These are phyloP conservation scores for Lipomyces mesembrius DNA, from an alignment of 805 yeast genomes.

Conservation along the genomic window DNA sequence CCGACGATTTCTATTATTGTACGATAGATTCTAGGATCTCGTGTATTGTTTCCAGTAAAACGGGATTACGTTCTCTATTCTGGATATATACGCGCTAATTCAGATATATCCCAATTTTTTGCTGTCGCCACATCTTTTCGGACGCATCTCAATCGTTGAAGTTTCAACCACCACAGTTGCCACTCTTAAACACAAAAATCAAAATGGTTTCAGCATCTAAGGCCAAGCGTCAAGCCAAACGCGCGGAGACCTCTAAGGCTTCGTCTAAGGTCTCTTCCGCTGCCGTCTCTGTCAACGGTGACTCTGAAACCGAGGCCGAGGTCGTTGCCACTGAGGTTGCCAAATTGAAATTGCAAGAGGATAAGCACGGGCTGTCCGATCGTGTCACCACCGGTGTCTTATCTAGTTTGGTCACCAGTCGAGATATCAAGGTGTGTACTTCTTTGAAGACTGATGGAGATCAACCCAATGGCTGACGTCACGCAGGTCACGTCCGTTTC, in stretches of 20 bases:
- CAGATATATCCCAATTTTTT: not conserved
- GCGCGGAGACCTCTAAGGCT: slow-evolving; percentile 64
- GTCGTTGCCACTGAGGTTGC: slow-evolving; percentile 68
- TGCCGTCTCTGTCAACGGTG: slow-evolving; percentile 43
- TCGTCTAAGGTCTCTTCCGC: slow-evolving; percentile 41
- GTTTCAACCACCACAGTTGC: not conserved
- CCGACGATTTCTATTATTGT: not conserved
- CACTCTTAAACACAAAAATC: not conserved
- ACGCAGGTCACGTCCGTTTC: slow-evolving; percentile 63
- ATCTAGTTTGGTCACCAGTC: slow-evolving; percentile 83
- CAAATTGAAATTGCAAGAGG: slow-evolving; percentile 89
- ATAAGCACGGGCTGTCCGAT: slow-evolving; percentile 91
- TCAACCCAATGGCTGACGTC: slow-evolving; percentile 1
- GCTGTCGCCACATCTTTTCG: not conserved
- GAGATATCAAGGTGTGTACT: slow-evolving; percentile 83
- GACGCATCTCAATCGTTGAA: not conserved
- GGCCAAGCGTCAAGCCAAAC: slow-evolving; percentile 98
- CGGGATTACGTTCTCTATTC: not conserved
- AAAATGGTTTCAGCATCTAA: slow-evolving; percentile 76
- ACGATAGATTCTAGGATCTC: not conserved
- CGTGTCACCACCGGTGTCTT: slow-evolving; percentile 98
- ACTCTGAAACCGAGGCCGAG: slow-evolving; percentile 48
- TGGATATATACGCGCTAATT: not conserved
- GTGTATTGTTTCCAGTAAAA: not conserved
- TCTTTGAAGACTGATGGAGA: not conserved